Conservation (phyloP, 345 rosid species). For the Kandelia obovata region DNA sequence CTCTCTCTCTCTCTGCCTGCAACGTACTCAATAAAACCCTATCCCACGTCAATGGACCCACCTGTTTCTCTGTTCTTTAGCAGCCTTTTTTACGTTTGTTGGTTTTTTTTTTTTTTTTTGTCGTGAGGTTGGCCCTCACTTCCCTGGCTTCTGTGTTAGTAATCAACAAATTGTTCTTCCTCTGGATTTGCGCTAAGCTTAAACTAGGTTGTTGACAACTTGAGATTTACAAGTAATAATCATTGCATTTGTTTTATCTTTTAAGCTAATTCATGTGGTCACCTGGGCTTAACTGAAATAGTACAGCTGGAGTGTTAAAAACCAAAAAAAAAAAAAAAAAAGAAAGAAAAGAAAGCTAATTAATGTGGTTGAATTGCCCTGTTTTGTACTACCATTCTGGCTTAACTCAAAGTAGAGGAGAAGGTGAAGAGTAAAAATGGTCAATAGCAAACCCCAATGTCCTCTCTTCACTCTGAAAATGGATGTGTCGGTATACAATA, state of each 20-base stretch:
- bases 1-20: not conserved
- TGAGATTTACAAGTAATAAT: conserved; percentile 28
- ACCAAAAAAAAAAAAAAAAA: not conserved
- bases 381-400: too few relatives aligned
- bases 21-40: conserved; percentile 11
- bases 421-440: too few relatives aligned
- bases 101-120: not conserved
- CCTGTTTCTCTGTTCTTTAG: conserved; percentile 15
- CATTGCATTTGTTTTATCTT: conserved; percentile 34
- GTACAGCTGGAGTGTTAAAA: too few relatives aligned
- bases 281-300: too few relatives aligned
- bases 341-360: conserved; percentile 16
- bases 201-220: conserved; percentile 7
- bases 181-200: conserved; percentile 7
- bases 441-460: too few relatives aligned
- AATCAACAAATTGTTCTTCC: conserved; percentile 2
- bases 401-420: too few relatives aligned
- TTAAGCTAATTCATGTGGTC: conserved; percentile 30
- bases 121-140: not conserved
- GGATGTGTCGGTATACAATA: too few relatives aligned
- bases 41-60: not conserved
- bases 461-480: too few relatives aligned
- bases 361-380: too few relatives aligned
- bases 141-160: not conserved
- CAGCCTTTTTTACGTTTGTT: not conserved